A percentile compares a stretch with the other conserved stretches of the same genome.
Conservation (phyloP, 2,329 filamentous ascomycete species). For the Cercospora sojina region DNA sequence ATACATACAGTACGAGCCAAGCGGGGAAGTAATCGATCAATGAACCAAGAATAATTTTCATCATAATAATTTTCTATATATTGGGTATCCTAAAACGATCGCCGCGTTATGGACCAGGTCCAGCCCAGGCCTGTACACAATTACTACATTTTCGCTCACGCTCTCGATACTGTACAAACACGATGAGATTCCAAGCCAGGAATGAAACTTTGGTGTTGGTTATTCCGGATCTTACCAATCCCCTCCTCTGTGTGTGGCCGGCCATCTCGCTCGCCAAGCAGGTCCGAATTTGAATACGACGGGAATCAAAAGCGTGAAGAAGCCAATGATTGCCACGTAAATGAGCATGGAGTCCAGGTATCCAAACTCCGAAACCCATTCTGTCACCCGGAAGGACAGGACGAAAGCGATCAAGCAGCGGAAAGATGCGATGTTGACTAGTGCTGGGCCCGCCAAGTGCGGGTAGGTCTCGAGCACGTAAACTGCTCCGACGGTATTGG, state of each 20-base stretch:
- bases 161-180: slow-evolving; percentile 3
- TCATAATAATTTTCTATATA: slow-evolving; percentile 5
- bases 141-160: neutral
- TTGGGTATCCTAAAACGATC: neutral
- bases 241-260: slow-evolving; percentile 18
- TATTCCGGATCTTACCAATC: slow-evolving; percentile 6
- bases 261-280: slow-evolving; percentile 28
- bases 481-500: slow-evolving; percentile 36
- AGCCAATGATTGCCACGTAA: slow-evolving; percentile 32
- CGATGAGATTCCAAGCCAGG: neutral
- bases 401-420: slow-evolving; percentile 36
- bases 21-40: neutral
- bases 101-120: neutral
- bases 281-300: slow-evolving; percentile 31
- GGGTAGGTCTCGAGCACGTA: slow-evolving; percentile 38
- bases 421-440: slow-evolving; percentile 37
- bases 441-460: slow-evolving; percentile 35
- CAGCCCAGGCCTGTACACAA: neutral
- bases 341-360: slow-evolving; percentile 34
- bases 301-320: slow-evolving; percentile 31
- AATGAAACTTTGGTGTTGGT: neutral
- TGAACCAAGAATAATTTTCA: neutral
- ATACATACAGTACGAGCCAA: neutral
- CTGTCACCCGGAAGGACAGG: slow-evolving; percentile 31
- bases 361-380: slow-evolving; percentile 33